Base-by-base conservation (phyloP, 2,329 filamentous ascomycete species). In the Pseudocercospora fijiensis region DNA sequence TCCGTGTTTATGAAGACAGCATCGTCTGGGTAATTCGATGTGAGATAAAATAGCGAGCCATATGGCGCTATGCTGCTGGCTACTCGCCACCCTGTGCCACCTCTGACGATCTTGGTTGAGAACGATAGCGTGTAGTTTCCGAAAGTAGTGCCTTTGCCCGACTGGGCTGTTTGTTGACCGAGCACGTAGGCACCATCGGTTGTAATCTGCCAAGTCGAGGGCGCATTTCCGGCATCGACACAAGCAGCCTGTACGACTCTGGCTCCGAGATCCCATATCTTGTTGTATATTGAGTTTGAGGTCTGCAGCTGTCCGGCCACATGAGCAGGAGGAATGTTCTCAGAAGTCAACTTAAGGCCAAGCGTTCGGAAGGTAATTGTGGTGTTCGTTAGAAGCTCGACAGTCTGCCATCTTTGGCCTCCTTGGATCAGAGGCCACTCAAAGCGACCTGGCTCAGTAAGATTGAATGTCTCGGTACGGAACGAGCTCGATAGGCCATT, bases 341-440 rank as follows among this genome's bases (percentile, higher is more conserved):
- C 65, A 9, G 76, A 71, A 1, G 73, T 77, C 0, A 71, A 61
- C 51, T 68, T 69, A 11, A 79, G 73, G 0, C 79, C 78, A 1
- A 78, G 62, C 1, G 62, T 55, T 4, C 63, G 67, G 57, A 81
- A 72, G 0, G 67, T 71, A 3, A 80, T 63, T 1, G 70, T 70
- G 0, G 69, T 71, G 22, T 77, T 71, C 0, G 75, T 77, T 18
- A 80, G 67, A 0, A 80, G 69, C 1, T 71, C 70, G 24, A 80
- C 67, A 0, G 76, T 74, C 62, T 79, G 73, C 78, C 78, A 81
- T 65, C 76, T 68, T 65, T 79, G 77, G 0, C 76, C 78, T 3
- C 78, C 79, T 66, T 81, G 79, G 0, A 80, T 61, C 41, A 81
- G 74, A 20, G 72, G 76, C 1, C 74, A 76, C 7, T 75, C 61